These are phyloP conservation scores for Strobilomyces echinocephalus DNA, from an alignment of 768 basidiomycete genomes.

Conservation along the genomic window DNA sequence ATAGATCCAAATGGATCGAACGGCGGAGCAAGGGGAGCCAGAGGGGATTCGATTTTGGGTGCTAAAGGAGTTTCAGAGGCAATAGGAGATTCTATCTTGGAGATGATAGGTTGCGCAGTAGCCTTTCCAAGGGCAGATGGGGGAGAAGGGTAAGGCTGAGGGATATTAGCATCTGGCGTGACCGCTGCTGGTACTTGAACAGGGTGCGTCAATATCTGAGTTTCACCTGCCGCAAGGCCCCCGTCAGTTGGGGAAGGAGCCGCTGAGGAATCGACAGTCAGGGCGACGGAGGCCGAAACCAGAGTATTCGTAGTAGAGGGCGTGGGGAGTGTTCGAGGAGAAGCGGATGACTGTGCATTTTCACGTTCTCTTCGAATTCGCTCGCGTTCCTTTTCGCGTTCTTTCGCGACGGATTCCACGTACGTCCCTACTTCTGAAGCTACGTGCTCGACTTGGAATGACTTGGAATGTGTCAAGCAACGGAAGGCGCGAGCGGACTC, in stretches of 20 bases:
- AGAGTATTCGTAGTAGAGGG: conserved; percentile 17
- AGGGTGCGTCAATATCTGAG: conserved; percentile 16
- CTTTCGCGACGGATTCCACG: conserved; percentile 70
- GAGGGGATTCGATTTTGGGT: conserved; percentile 16
- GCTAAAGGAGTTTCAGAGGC: conserved; percentile 9
- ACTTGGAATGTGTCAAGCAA: conserved; percentile 47
- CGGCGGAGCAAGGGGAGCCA: conserved; percentile 21
- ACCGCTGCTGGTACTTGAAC: conserved; percentile 10
- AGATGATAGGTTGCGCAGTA: conserved; percentile 1
- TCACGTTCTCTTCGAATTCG: conserved; percentile 65
- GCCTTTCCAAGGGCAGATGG: conserved; percentile 41
- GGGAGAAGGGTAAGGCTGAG: conserved; percentile 52
- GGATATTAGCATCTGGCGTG: conserved; percentile 20
- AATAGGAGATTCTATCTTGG: conserved; percentile 21
- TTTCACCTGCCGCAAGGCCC: conserved; percentile 11
- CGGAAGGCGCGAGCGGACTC: conserved; percentile 43
- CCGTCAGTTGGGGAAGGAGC: conserved; percentile 11
- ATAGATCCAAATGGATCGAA: conserved; percentile 45
- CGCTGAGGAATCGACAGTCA: conserved; percentile 14
- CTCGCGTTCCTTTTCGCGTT: conserved; percentile 75
- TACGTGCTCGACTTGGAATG: conserved; percentile 46
- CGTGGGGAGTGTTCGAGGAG: conserved; percentile 22
- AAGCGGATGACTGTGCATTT: conserved; percentile 31
- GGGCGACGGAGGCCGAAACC: conserved; percentile 7
- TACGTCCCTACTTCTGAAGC: conserved; percentile 63